phyloP scores from a whole-genome alignment of 169 alveolate species.

The Plasmodium cynomolgi region DNA sequence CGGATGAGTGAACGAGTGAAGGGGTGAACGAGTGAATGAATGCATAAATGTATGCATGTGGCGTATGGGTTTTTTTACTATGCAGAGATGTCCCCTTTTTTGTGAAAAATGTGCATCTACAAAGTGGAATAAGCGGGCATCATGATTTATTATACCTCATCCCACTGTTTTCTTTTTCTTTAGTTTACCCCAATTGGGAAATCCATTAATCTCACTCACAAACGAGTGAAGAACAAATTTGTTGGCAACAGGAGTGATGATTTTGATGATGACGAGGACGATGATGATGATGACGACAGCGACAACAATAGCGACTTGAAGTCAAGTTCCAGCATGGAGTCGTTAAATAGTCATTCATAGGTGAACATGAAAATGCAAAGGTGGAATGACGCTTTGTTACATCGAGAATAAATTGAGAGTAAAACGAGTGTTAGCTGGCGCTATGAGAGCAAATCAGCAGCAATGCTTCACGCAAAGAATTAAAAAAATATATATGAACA shows the following conservation, averaged over 20 bases:
- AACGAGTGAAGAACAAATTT: neutral
- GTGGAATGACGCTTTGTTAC: neutral
- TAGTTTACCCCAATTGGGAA: neutral
- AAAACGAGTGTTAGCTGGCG: neutral
- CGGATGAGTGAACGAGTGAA: neutral
- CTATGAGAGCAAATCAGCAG: neutral
- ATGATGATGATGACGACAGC: neutral
- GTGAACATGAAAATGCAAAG: neutral
- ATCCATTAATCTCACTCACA: neutral
- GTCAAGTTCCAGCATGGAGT: neutral
- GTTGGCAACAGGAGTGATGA: neutral
- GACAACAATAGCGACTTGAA: neutral
- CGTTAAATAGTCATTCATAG: neutral
- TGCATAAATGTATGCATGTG: neutral
- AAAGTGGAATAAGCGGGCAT: neutral
- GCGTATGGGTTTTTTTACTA: neutral
- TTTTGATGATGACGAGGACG: neutral
- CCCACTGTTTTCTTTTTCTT: neutral
- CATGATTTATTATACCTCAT: neutral
- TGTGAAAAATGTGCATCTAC: neutral
- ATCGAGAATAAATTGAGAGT: neutral
- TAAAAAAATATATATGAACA: neutral
- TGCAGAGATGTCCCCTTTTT: neutral
- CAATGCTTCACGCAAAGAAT: neutral
- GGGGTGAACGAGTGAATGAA: neutral